A percentile compares a stretch with the other conserved stretches of the same genome.
Evolutionary conservation across 2,329 filamentous ascomycete species (phyloP).

Genomic region (Aspergillus sclerotialis): DNA sequence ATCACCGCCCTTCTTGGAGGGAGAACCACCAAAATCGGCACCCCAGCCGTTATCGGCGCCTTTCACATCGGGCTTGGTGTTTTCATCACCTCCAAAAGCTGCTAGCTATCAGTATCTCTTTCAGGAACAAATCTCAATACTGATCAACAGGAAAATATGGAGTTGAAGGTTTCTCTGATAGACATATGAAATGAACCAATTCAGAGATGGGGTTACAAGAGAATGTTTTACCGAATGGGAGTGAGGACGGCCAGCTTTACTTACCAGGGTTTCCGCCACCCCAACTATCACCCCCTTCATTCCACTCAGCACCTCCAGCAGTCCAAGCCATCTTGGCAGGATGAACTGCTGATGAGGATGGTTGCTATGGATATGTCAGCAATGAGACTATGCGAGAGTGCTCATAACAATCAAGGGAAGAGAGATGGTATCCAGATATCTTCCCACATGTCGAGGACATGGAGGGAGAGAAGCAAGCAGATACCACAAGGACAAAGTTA

Average conservation of each 20-base stretch:
- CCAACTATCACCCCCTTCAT: neutral
- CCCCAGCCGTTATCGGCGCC: constrained; percentile 1
- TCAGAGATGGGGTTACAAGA: neutral
- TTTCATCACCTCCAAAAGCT: constrained; percentile 11
- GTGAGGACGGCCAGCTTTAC: neutral
- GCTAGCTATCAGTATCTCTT: neutral
- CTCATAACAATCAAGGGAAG: neutral
- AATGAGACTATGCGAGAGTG: neutral
- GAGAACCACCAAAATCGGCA: constrained; percentile 1
- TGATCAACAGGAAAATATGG: no score
- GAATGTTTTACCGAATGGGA: neutral
- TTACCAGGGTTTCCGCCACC: neutral
- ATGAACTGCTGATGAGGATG: neutral
- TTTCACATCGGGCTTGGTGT: constrained; percentile 7
- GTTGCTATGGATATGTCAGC: neutral
- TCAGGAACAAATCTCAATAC: no score
- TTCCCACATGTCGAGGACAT: neutral
- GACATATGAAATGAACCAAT: no score
- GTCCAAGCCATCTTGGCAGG: neutral
- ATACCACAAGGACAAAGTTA: no score
- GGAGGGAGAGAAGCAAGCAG: constrained; percentile 2
- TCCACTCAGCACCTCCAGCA: no score
- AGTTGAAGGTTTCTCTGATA: no score
- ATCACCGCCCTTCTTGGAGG: constrained; percentile 9
- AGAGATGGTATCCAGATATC: constrained; percentile 1